Percentiles rank a stretch among this genome's conserved stretches.
Evolutionary conservation across 2,329 filamentous ascomycete genomes (phyloP).

Genomic region (Colletotrichum navitas): DNA sequence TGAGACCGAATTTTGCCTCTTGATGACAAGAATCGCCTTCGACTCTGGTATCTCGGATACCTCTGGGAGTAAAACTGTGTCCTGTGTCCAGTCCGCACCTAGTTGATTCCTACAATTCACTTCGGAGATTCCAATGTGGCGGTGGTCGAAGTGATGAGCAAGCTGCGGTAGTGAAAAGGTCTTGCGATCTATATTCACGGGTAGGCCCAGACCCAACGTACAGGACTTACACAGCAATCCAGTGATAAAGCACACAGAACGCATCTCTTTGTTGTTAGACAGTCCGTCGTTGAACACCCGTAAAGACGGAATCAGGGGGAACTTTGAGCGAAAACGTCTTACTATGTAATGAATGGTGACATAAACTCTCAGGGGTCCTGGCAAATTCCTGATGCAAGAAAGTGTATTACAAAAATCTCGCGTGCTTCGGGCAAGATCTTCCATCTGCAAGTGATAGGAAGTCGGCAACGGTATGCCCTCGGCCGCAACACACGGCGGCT

Average conservation of each 20-base stretch:
- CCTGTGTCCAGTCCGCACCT: conserved; percentile 58
- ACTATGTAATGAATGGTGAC: conserved; percentile 74
- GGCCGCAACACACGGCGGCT: neutral
- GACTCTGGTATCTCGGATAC: conserved; percentile 49
- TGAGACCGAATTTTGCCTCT: conserved; percentile 52
- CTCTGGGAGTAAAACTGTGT: conserved; percentile 61
- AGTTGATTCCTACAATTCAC: neutral
- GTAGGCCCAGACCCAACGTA: conserved; percentile 46
- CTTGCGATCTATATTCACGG: conserved; percentile 49
- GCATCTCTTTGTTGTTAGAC: conserved; percentile 68
- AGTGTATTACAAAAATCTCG: conserved; percentile 74
- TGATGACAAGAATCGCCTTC: conserved; percentile 46
- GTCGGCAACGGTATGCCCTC: neutral
- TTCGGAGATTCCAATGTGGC: conserved; percentile 47
- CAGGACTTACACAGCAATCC: conserved; percentile 69
- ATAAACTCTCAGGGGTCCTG: conserved; percentile 72
- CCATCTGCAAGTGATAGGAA: conserved; percentile 58
- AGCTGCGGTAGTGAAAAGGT: conserved; percentile 70
- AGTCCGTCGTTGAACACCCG: conserved; percentile 70
- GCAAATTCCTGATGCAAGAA: conserved; percentile 70
- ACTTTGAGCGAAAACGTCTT: conserved; percentile 68
- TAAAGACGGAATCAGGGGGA: conserved; percentile 68
- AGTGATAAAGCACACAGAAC: conserved; percentile 66
- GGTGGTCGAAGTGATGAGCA: conserved; percentile 67
- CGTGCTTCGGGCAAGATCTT: conserved; percentile 66